Evolutionary conservation across 352 stramenopile species (phyloP).

Genomic region (Phytophthora podocarpi): DNA sequence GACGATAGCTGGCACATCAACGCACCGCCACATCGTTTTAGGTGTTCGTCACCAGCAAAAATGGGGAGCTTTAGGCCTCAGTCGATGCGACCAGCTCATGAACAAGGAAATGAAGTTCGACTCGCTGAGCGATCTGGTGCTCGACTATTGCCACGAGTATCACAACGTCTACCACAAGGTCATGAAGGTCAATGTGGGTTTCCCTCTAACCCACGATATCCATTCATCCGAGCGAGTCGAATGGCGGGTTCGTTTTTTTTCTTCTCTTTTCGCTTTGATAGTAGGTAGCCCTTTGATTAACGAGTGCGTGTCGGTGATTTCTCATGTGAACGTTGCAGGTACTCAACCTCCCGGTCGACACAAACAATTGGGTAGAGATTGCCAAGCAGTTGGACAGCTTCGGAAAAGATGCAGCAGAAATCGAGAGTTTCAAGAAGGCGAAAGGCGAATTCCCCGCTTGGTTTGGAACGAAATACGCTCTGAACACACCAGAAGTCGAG

Average conservation of each 20-base stretch:
- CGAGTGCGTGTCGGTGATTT: not conserved
- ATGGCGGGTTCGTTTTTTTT: constrained; percentile 63
- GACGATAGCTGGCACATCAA: constrained; percentile 57
- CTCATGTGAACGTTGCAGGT: constrained; percentile 36
- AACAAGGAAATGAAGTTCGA: constrained; percentile 85
- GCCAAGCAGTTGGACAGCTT: constrained; percentile 72
- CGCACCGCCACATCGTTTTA: constrained; percentile 86
- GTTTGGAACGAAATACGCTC: constrained; percentile 65
- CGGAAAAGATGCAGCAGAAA: constrained; percentile 66
- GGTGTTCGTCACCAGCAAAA: constrained; percentile 73
- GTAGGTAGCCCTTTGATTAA: not conserved
- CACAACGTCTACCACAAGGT: constrained; percentile 67
- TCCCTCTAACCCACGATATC: constrained; percentile 87
- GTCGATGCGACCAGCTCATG: constrained; percentile 84
- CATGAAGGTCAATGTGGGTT: constrained; percentile 81
- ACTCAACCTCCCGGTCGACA: constrained; percentile 65
- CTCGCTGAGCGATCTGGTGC: constrained; percentile 75
- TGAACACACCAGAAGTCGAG: constrained; percentile 64
- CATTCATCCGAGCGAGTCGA: constrained; percentile 89
- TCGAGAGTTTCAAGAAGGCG: constrained; percentile 65
- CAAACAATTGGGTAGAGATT: constrained; percentile 51
- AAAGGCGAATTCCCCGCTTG: constrained; percentile 67
- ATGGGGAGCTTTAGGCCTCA: constrained; percentile 86
- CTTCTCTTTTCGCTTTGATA: not conserved
- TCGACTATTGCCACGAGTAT: constrained; percentile 76